A percentile compares a stretch with the other conserved stretches of the same genome.
Evolutionary conservation across 768 basidiomycete genomes (phyloP).

Genomic region (Lentinus brumalis): DNA sequence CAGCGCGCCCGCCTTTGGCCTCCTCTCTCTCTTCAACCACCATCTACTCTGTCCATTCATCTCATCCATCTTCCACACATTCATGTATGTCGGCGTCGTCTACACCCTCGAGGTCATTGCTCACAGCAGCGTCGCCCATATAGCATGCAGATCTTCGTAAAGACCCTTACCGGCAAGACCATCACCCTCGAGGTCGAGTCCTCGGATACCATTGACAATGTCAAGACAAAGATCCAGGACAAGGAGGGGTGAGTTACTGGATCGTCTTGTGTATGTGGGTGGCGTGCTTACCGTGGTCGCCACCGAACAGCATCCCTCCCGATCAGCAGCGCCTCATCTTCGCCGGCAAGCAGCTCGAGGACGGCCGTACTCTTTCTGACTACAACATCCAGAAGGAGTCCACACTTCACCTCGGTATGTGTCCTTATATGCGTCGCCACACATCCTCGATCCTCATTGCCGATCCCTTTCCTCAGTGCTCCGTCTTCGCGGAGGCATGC

Average conservation of each 20-base stretch:
- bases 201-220: slow-evolving; percentile 75
- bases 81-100: not conserved
- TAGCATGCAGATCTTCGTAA: slow-evolving; percentile 86
- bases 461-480: slow-evolving; percentile 18
- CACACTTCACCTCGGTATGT: slow-evolving; percentile 69
- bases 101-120: not conserved
- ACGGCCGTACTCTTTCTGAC: slow-evolving; percentile 86
- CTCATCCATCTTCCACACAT: not conserved
- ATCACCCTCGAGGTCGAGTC: slow-evolving; percentile 85
- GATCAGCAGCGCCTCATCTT: slow-evolving; percentile 96
- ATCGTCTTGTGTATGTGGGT: not conserved
- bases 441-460: slow-evolving; percentile 40
- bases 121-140: slow-evolving; percentile 7
- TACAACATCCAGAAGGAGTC: slow-evolving; percentile 97
- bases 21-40: slow-evolving; percentile 21
- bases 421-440: slow-evolving; percentile 27
- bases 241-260: slow-evolving; percentile 58
- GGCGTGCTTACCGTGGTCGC: not conserved
- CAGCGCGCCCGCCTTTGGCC: slow-evolving; percentile 1
- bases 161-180: slow-evolving; percentile 88
- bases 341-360: slow-evolving; percentile 94
- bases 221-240: slow-evolving; percentile 83
- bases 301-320: slow-evolving; percentile 55
- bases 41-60: slow-evolving; percentile 8
- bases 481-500: slow-evolving; percentile 36